These are phyloP conservation scores for Calophaca sinica DNA, from an alignment of 306 rosid species.

Conservation along the genomic window DNA sequence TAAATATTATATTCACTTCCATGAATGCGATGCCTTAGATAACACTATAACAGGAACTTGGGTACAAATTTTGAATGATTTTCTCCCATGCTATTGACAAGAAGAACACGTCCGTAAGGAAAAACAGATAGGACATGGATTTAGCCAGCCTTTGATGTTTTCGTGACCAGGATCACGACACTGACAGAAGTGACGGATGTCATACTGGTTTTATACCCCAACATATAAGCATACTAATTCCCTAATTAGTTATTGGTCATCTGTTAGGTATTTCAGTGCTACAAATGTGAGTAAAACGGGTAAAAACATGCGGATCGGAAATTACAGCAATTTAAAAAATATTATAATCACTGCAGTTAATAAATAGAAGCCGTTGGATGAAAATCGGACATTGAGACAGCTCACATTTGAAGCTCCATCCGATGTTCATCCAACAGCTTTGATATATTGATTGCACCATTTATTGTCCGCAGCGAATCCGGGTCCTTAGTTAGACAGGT, in stretches of 20 bases:
- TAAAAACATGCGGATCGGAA: background rate
- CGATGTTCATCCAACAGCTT: background rate
- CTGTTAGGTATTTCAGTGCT: background rate
- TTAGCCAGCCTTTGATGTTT: background rate
- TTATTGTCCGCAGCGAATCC: background rate
- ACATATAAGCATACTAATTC: slow-evolving; percentile 26
- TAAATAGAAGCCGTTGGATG: background rate
- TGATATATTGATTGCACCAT: background rate
- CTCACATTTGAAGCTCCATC: background rate
- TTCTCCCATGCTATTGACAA: slow-evolving; percentile 9
- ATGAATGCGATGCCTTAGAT: background rate
- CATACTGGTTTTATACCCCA: slow-evolving; percentile 22
- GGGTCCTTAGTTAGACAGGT: background rate
- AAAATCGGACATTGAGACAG: background rate
- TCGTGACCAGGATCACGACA: background rate
- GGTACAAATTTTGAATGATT: slow-evolving; percentile 11
- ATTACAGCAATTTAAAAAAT: background rate
- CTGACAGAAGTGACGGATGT: background rate
- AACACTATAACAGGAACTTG: background rate
- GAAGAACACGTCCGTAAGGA: background rate
- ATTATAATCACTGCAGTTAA: background rate
- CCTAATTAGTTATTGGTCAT: background rate
- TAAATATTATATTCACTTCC: slow-evolving; percentile 25
- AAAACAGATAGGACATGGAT: background rate
- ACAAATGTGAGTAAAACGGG: background rate